Evolutionary conservation across 2,329 filamentous ascomycete species (phyloP).

Genomic region (Colletotrichum sp.): DNA sequence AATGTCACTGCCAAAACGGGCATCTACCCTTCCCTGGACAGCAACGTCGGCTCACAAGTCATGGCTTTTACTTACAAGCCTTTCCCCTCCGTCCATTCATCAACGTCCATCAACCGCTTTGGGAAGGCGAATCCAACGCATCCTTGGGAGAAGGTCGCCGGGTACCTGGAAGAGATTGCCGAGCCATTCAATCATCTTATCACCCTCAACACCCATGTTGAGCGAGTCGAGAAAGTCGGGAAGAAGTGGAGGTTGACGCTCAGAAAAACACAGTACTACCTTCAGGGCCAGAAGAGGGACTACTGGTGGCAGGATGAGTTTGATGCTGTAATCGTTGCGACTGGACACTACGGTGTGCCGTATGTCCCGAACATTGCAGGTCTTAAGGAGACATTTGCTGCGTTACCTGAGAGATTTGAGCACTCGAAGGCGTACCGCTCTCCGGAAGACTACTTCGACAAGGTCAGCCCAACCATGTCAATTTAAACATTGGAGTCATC

Average conservation of each 20-base stretch:
- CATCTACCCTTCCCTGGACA: slow-evolving; percentile 56
- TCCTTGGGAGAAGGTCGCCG: slow-evolving; percentile 43
- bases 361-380: slow-evolving; percentile 45
- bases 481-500: neutral
- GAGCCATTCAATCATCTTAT: slow-evolving; percentile 54
- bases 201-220: slow-evolving; percentile 59
- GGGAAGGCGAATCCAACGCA: slow-evolving; percentile 52
- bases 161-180: slow-evolving; percentile 58
- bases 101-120: slow-evolving; percentile 37
- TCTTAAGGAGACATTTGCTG: slow-evolving; percentile 38
- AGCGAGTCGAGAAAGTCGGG: slow-evolving; percentile 50
- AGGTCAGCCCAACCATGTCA: slow-evolving; percentile 21
- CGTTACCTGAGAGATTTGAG: slow-evolving; percentile 38
- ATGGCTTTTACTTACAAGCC: slow-evolving; percentile 63
- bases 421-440: slow-evolving; percentile 45
- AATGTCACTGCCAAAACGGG: slow-evolving; percentile 29
- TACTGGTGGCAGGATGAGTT: slow-evolving; percentile 44
- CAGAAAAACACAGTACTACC: slow-evolving; percentile 44
- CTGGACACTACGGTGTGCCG: slow-evolving; percentile 44
- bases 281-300: slow-evolving; percentile 40
- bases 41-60: slow-evolving; percentile 58
- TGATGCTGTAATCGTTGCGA: slow-evolving; percentile 46
- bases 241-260: slow-evolving; percentile 55
- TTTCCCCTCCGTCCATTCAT: slow-evolving; percentile 44
- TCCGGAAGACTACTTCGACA: slow-evolving; percentile 25